Evolutionary conservation across 345 rosid species (phyloP), one percentile per base, ranked within the genome.

Genomic region (Luvunga scandens): DNA sequence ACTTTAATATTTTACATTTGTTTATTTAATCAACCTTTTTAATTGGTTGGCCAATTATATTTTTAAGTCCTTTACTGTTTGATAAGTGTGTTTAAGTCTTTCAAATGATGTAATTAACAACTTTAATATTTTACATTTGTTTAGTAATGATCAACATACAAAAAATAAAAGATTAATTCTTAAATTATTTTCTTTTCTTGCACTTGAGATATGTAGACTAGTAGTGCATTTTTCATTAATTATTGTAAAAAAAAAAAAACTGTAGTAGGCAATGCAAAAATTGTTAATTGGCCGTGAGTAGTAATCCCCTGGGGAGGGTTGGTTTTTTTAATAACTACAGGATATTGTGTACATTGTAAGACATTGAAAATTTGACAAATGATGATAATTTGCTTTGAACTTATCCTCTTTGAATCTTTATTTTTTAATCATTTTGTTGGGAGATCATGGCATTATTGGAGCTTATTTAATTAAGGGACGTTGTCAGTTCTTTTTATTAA

Each of bases 401-500:
- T 75, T 75, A 64, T 75, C 78, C 60, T 19, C 42, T 28, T 57
- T 45, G 12, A 39, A 62, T 19, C 7, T 39, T 63, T 21, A 25
- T 6, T 71, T 19, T 9, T 28, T 63, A 45, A 30, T 61, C 13
- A 57, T 27, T 72, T 31, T 67, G 53, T 66, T 76, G 66, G 36
- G 55, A 55, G 24, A 34, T 64, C 53, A 53, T 25, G 45, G 7
- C 72, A 53, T 76, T 24, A 72, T 76, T 16, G 66, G 78, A 66
- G 14, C 78, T 75, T 45, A 33, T 61, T 34, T 38, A 38, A 60
- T 73, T 18, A 2, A 12, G 5, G 50, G 18, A 45, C 4, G 2
- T 45, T 13, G 18, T 2, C 5, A 45, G n/a, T n/a, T 10, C 0
- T 45, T 45, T 45, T 13, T 3, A 12, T 12, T 45, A 45, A 45